phyloP scores from a whole-genome alignment of 768 basidiomycete genomes.

The Amanita jacksonii region DNA sequence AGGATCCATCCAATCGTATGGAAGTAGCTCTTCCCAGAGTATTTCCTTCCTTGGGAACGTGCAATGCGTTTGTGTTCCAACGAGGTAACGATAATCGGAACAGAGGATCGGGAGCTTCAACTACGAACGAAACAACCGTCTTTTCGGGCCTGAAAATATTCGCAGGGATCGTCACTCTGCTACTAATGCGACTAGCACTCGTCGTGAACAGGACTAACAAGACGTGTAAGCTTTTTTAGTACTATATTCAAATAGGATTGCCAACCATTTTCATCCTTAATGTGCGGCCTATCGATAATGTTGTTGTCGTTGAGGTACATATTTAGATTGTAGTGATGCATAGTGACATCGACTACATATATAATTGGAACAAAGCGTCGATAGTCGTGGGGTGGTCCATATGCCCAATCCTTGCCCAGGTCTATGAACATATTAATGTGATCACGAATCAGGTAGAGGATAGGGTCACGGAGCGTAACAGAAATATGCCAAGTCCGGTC shows the following conservation, averaged over 20 bases:
- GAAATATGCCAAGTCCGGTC: constrained; percentile 72
- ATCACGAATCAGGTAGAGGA: constrained; percentile 76
- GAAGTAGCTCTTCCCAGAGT: constrained; percentile 51
- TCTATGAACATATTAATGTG: constrained; percentile 94
- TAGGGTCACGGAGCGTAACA: constrained; percentile 62
- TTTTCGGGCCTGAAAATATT: constrained; percentile 65
- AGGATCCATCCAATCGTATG: constrained; percentile 57
- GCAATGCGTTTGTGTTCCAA: constrained; percentile 82
- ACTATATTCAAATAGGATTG: not conserved
- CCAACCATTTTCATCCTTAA: constrained; percentile 77
- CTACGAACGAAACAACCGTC: constrained; percentile 53
- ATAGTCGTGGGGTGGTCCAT: constrained; percentile 74
- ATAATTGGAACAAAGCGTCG: constrained; percentile 76
- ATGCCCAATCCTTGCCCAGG: constrained; percentile 85
- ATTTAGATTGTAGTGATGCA: constrained; percentile 71
- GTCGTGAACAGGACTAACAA: constrained; percentile 61
- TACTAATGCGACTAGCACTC: constrained; percentile 46
- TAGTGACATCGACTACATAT: constrained; percentile 60
- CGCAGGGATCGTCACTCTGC: constrained; percentile 49
- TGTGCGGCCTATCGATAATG: constrained; percentile 83
- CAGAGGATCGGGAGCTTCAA: constrained; percentile 48
- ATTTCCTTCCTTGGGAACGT: constrained; percentile 48
- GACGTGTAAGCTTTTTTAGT: not conserved
- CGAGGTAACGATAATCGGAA: constrained; percentile 65
- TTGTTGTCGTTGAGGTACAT: constrained; percentile 93